Percentiles rank a stretch among this genome's conserved stretches.
These are phyloP conservation scores for Arachnopeziza araneosa DNA, from an alignment of 2,329 filamentous ascomycete genomes.

Conservation along the genomic window DNA sequence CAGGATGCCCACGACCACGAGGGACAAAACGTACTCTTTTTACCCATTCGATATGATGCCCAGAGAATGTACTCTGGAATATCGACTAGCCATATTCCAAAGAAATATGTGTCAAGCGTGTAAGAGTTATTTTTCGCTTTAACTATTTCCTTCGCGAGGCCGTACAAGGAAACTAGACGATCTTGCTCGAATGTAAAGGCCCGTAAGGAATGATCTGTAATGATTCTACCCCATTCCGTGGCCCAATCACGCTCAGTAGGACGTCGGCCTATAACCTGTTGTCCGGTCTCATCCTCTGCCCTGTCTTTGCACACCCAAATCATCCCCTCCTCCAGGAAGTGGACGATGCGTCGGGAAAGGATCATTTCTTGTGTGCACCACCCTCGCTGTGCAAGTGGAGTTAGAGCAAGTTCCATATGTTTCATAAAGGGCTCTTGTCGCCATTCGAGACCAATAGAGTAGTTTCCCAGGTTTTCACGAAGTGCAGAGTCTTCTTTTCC, in stretches of 20 bases:
- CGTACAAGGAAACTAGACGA: background rate
- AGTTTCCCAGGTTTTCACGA: background rate
- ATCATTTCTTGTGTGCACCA: constrained; percentile 1
- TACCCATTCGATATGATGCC: no score
- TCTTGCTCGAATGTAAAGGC: background rate
- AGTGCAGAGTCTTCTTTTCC: no score
- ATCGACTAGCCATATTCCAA: no score
- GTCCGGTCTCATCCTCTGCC: background rate
- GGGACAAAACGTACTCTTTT: no score
- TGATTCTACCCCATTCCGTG: background rate
- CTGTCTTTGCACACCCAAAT: background rate
- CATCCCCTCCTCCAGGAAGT: background rate
- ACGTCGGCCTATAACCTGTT: background rate
- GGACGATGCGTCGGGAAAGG: background rate
- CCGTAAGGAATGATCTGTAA: background rate
- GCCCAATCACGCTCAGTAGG: background rate
- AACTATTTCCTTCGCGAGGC: background rate
- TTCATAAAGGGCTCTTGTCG: background rate
- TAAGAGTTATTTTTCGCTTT: no score
- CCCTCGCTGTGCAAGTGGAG: background rate
- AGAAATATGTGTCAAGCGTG: no score
- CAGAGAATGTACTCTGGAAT: no score
- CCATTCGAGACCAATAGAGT: background rate
- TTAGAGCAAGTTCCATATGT: background rate
- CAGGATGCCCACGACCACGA: no score